Conservation (phyloP, 352 stramenopile genomes). For the Aphanomyces invadans region DNA sequence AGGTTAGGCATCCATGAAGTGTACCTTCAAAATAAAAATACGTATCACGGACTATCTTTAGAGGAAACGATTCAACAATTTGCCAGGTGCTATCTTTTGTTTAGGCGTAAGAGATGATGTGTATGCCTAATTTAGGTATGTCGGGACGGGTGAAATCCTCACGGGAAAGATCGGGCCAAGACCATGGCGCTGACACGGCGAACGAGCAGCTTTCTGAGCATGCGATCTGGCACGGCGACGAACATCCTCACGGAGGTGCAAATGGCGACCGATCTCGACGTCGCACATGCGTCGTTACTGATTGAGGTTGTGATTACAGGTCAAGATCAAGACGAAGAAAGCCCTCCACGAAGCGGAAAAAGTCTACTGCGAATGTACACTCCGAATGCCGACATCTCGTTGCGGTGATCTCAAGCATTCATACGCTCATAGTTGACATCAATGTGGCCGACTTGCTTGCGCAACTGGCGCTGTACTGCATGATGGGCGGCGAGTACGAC, state of each 20-base stretch:
- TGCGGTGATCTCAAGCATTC: background rate
- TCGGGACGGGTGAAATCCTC: no score
- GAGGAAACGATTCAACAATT: background rate
- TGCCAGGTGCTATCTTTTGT: no score
- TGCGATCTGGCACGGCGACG: constrained; percentile 8
- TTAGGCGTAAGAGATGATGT: background rate
- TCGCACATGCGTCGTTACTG: no score
- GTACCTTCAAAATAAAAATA: no score
- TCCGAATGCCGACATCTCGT: background rate
- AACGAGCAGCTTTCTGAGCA: constrained; percentile 11
- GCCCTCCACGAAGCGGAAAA: background rate
- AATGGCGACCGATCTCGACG: no score
- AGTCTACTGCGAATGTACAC: constrained; percentile 9
- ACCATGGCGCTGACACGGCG: constrained; percentile 6
- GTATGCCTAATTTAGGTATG: background rate
- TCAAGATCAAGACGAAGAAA: background rate
- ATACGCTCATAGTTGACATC: constrained; percentile 33
- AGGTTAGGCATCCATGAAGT: no score
- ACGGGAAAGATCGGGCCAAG: background rate
- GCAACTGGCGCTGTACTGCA: constrained; percentile 58
- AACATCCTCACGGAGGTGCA: constrained; percentile 21
- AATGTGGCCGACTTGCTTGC: constrained; percentile 54
- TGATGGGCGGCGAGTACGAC: constrained; percentile 57
- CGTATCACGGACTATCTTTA: no score
- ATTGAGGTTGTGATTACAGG: no score